Conservation (phyloP, 192 early-diverging fungal species). For the Umbelopsis sp. region DNA sequence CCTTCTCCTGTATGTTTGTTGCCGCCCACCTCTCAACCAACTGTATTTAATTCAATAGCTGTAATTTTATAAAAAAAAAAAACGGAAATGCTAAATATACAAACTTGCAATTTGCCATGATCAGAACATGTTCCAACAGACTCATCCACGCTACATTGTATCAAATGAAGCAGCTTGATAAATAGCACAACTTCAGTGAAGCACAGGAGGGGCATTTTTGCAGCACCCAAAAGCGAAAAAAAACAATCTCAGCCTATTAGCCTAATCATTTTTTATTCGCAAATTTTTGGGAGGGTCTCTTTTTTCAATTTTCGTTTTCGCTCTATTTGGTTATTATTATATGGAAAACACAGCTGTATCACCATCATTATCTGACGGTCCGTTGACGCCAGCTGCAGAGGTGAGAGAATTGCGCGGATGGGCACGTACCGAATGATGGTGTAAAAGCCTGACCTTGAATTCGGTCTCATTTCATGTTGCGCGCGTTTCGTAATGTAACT, state of each 20-base stretch:
- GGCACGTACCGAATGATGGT: too few relatives aligned
- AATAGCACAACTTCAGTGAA: too few relatives aligned
- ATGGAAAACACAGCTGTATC: too few relatives aligned
- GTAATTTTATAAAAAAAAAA: conserved; percentile 14
- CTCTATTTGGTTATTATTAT: too few relatives aligned
- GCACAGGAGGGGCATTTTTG: too few relatives aligned
- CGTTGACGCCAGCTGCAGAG: too few relatives aligned
- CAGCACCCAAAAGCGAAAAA: too few relatives aligned
- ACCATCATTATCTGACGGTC: too few relatives aligned
- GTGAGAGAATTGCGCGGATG: too few relatives aligned
- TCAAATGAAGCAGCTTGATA: too few relatives aligned
- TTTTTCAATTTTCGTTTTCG: too few relatives aligned
- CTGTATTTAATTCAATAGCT: conserved; percentile 18
- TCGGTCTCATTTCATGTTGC: not conserved
- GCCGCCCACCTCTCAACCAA: conserved; percentile 9
- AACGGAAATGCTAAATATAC: not conserved
- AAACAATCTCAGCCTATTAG: too few relatives aligned
- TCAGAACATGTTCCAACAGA: not conserved
- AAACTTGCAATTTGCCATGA: not conserved
- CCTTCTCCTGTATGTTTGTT: conserved; percentile 12
- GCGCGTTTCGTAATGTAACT: not conserved
- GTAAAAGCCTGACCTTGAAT: not conserved
- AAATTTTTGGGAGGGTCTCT: not conserved
- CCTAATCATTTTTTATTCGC: not conserved
- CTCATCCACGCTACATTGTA: not conserved